Evolutionary conservation across 2,329 filamentous ascomycete genomes (phyloP), one percentile per base, ranked within the genome.

Genomic region (Scedosporium minutisporum): DNA sequence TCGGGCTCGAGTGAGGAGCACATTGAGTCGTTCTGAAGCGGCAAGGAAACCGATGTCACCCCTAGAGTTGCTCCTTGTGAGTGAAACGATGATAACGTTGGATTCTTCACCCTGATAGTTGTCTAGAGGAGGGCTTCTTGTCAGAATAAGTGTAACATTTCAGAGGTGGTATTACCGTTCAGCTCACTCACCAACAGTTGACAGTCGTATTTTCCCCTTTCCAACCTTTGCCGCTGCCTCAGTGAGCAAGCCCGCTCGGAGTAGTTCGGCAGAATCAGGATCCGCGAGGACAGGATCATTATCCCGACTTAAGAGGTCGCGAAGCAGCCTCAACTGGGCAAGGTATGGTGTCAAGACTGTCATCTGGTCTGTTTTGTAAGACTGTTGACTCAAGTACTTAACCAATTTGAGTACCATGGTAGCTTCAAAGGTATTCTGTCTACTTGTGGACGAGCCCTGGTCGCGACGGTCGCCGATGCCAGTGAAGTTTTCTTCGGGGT

Each of bases 51-150:
- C 89, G 33, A 91, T 89, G 1, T 91, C 85, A 0, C 83, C 81
- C 0, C 69, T 68, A 0, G 68, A 63, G 65, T 92, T 92, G 69
- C 87, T 88, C 4, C 89, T 76, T 0, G 87, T 90, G 10, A 92
- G 71, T 0, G 86, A 88, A 0, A 77, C 82, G 6, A 93, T 81
- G 0, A 91, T 85, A 16, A 93, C 87, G 1, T 91, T 84, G 44
- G 83, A 86, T 66, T 93, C 89, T 68, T 92, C 89, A 1, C 89
- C 88, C 70, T 92, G 89, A 63, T 89, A 93, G 65, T 92, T 92
- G 65, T 92, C 88, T 38, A 38, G 9, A 38, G 10, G 33, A 14
- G 9, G 33, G 9, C 10, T 1, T 38, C 9, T 38, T 4, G 33
- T 38, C 10, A 12, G 33, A 38, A 38, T 38, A 12, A 38, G 10